Evolutionary conservation across 1,284 basidiomycete genomes (phyloP), one percentile per base, ranked within the genome.

Genomic region (Ganoderma lucidum): DNA sequence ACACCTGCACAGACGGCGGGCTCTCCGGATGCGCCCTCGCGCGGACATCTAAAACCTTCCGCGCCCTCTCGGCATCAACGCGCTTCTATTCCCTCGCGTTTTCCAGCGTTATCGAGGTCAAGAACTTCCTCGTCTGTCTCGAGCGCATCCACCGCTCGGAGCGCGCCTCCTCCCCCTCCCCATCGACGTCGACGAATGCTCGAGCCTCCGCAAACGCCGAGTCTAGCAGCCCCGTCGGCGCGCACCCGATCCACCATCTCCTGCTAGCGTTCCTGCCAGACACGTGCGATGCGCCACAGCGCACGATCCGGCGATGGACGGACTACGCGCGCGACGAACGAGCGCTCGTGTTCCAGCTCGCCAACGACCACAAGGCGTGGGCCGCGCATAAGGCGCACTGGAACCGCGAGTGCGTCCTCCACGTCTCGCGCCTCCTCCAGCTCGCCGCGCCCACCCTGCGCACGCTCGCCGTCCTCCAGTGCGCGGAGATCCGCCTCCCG

Each of bases 271-370:
- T 73, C 69, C 55, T 73, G 28, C 67, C 70, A 17, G 59, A 53
- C 39, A 67, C 63, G 28, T 71, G 70, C 67, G 72, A 73, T 66
- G 70, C 72, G n/a, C 72, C 72, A 8, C 65, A 64, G 35, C 72
- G 72, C 62, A 55, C 62, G 60, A 68, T 65, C 64, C 68, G 70
- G 6, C 64, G 65, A 19, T 71, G 70, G 70, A 70, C 65, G 6
- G 67, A 73, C 70, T 73, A 71, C 44, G 65, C 70, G 23, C 72
- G 69, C 61, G 56, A 44, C 68, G 72, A 73, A 65, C 65, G 62
- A 56, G 59, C 60, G 28, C 63, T 69, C 67, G 23, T 71, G 61
- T 48, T 62, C 39, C 72, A 73, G 63, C 69, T 73, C 65, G 58
- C 65, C 35, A 55, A 70, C 61, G 70, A 73, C 62, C 67, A 67